Base-by-base conservation (phyloP, 1,139 yeast genomes). In the Arxiozyma bovina region DNA sequence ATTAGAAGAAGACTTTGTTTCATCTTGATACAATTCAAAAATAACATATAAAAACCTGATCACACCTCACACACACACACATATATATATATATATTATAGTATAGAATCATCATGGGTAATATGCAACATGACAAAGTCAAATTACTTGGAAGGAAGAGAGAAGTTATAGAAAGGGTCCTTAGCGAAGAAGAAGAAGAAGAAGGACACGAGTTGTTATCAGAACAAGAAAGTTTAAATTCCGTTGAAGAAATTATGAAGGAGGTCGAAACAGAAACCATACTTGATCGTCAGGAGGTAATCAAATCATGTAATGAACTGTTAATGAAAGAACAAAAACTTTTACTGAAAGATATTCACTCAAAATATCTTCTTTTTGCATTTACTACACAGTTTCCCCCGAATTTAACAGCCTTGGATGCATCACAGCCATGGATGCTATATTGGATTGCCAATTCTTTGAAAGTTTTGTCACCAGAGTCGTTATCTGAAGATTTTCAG, bases 361-460 rank as follows among this genome's bases (percentile, higher is more conserved):
- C 62, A 23, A 60, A 59, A 54, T 84, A 74, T 60, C 63, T 77
- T 17, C 64, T 70, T 21, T 60, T 67, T 27, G 74, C 76, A 48
- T 70, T 87, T 25, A 61, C 47, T 57, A 22, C 69, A 67, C 34
- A 74, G 76, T 34, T 74, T 2, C 67, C 74, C 5, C 65, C 72
- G 64, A 70, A 48, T 79, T 76, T 69, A 70, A 72, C 50, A 17
- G 67, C 71, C 0, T 73, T 88, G 50, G 98, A 93, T 70, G 93
- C 97, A 0, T 87, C 95, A 25, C 91, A 87, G 58, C 84, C 96
- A 0, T 94, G 99, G 99, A 73, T 93, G 69, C 59, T 86, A 2
- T 91, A 87, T 69, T 93, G 99, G 99, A 71, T 85, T 1, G 64
- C 80, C 45, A 90, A 89, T 66, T 75, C 90, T 0, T 60, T 77